Percentiles rank a stretch among this genome's conserved stretches.
These are phyloP conservation scores for Lactifluus pinguis DNA, from an alignment of 768 basidiomycete species.

Conservation along the genomic window DNA sequence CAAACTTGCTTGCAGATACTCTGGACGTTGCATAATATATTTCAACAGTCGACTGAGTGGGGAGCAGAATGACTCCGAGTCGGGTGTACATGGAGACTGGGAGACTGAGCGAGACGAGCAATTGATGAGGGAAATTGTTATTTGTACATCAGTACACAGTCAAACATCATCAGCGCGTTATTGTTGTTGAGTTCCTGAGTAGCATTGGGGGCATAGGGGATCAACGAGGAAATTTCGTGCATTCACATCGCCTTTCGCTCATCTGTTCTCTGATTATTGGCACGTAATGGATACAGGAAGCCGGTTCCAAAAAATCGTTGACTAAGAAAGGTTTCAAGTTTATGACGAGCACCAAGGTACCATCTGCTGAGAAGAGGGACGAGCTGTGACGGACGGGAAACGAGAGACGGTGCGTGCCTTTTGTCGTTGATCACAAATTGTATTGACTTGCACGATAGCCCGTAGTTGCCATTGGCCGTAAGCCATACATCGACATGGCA, in stretches of 20 bases:
- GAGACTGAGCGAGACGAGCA: too few species aligned
- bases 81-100: too few species aligned
- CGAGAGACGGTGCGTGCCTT: conserved; percentile 58
- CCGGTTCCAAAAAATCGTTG: conserved; percentile 87
- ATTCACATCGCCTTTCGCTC: conserved; percentile 26
- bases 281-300: conserved; percentile 43
- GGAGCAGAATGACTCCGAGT: too few species aligned
- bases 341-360: conserved; percentile 92
- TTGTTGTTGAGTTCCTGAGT: conserved; percentile 92
- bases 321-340: conserved; percentile 95
- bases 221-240: conserved; percentile 90
- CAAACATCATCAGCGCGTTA: conserved; percentile 37
- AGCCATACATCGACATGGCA: conserved; percentile 81
- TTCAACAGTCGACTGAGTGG: too few species aligned
- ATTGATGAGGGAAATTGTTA: too few species aligned
- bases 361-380: conserved; percentile 86
- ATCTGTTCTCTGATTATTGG: neutral
- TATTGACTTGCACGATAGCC: conserved; percentile 34
- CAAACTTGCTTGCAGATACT: too few species aligned
- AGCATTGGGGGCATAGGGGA: conserved; percentile 90
- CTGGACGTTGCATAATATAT: too few species aligned
- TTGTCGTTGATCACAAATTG: neutral
- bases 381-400: conserved; percentile 84
- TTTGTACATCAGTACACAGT: too few species aligned
- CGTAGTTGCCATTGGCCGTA: conserved; percentile 91